Percentiles rank a stretch among this genome's conserved stretches.
Conservation (phyloP, 2,329 filamentous ascomycete species). For the Dactylellina haptotyla region DNA sequence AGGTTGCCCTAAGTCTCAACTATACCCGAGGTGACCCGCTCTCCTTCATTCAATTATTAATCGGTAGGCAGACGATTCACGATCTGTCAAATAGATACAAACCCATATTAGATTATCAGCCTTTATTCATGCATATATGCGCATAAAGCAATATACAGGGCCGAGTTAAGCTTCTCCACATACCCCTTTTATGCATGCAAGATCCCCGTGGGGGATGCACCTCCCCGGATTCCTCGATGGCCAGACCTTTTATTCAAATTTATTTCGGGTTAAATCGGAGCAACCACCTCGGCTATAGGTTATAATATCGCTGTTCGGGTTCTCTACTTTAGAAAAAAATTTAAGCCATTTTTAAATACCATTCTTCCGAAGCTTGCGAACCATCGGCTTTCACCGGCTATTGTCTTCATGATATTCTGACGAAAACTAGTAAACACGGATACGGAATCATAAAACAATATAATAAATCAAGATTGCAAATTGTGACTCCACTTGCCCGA, state of each 20-base stretch:
- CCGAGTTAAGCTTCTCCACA: conserved; percentile 9
- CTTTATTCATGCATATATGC: conserved; percentile 1
- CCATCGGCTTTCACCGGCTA: neutral
- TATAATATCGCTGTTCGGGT: neutral
- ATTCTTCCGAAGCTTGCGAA: neutral
- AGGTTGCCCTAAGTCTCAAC: conserved; percentile 1
- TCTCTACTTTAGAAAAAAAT: neutral
- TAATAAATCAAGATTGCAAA: neutral
- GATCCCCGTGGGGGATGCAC: conserved; percentile 1
- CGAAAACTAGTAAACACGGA: neutral
- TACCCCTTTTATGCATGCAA: conserved; percentile 26
- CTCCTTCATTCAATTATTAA: neutral
- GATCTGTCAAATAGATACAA: neutral
- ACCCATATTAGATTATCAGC: neutral
- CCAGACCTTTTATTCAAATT: conserved; percentile 14
- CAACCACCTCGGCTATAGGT: conserved; percentile 28
- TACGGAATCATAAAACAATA: too few relatives aligned
- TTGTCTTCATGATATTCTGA: neutral
- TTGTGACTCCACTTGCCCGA: conserved; percentile 3
- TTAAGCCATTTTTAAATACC: neutral
- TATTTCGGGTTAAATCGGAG: conserved; percentile 23
- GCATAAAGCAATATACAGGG: neutral
- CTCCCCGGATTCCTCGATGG: neutral
- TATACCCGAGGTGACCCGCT: neutral
- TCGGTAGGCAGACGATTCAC: neutral